Conservation (phyloP, 345 rosid species). For the Draba incana region DNA sequence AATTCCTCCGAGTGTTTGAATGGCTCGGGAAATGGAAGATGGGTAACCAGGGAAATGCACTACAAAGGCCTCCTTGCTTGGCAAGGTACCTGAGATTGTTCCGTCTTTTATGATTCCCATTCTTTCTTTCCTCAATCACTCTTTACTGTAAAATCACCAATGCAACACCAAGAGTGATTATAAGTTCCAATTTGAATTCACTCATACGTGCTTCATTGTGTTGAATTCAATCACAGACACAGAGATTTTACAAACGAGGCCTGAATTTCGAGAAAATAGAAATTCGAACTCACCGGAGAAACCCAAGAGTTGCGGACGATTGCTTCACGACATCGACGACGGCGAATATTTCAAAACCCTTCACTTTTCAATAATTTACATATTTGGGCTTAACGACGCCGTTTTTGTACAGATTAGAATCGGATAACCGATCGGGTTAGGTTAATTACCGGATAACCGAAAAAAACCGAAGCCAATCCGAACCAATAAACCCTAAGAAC, state of each 20-base stretch:
- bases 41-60: conserved; percentile 92
- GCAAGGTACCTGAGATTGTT: conserved; percentile 64
- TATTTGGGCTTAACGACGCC: conserved; percentile 18
- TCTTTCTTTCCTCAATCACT: not conserved
- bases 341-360: conserved; percentile 39
- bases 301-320: not conserved
- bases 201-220: conserved; percentile 14
- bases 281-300: conserved; percentile 26
- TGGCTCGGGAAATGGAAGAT: conserved; percentile 65
- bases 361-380: too few species aligned
- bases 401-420: too few species aligned
- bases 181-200: not conserved
- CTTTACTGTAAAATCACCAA: not conserved
- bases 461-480: too few species aligned
- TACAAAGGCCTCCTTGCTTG: conserved; percentile 61
- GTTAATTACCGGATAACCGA: too few species aligned
- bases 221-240: not conserved
- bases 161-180: not conserved
- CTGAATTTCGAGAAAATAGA: not conserved
- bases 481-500: too few species aligned
- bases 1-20: conserved; percentile 80
- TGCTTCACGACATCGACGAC: conserved; percentile 37
- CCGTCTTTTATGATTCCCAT: conserved; percentile 83
- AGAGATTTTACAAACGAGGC: not conserved
- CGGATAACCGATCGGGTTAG: too few species aligned